These are phyloP conservation scores for Yarrowia sp. DNA, from an alignment of 805 yeast genomes.

Conservation along the genomic window DNA sequence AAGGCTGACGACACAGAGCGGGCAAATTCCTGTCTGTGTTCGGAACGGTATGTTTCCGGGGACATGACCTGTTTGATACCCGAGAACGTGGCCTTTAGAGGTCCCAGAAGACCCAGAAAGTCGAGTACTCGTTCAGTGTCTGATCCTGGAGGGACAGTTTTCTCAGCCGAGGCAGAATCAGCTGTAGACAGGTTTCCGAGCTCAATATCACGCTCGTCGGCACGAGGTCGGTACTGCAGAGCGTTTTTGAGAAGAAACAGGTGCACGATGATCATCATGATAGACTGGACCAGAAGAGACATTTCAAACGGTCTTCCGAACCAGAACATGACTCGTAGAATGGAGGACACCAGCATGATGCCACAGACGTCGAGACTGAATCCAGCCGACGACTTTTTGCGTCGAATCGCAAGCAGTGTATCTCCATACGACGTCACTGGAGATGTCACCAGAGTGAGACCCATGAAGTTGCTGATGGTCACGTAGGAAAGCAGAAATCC, in stretches of 20 bases:
- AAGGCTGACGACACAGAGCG: neutral
- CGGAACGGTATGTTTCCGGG: neutral
- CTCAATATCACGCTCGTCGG: conserved; percentile 7
- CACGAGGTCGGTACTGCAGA: conserved; percentile 39
- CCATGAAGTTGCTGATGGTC: conserved; percentile 42
- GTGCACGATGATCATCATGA: conserved; percentile 84
- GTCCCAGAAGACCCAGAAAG: neutral
- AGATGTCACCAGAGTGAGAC: conserved; percentile 68
- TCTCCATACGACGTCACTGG: conserved; percentile 87
- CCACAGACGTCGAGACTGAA: conserved; percentile 91
- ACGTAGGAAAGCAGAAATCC: conserved; percentile 25
- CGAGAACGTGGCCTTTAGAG: neutral
- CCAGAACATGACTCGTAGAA: conserved; percentile 71
- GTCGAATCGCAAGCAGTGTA: conserved; percentile 65
- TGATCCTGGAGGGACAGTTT: neutral
- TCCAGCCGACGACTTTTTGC: conserved; percentile 65
- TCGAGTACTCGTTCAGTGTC: conserved; percentile 6
- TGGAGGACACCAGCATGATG: conserved; percentile 78
- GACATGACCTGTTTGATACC: neutral
- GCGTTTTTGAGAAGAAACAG: conserved; percentile 59
- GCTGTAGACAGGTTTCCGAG: neutral
- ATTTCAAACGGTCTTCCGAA: conserved; percentile 75
- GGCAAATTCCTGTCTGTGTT: conserved; percentile 9
- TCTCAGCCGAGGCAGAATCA: neutral
- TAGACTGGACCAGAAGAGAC: conserved; percentile 72